phyloP scores from a whole-genome alignment of 164 flowering plant genomes.

The Tetrastigma voinierianum region DNA sequence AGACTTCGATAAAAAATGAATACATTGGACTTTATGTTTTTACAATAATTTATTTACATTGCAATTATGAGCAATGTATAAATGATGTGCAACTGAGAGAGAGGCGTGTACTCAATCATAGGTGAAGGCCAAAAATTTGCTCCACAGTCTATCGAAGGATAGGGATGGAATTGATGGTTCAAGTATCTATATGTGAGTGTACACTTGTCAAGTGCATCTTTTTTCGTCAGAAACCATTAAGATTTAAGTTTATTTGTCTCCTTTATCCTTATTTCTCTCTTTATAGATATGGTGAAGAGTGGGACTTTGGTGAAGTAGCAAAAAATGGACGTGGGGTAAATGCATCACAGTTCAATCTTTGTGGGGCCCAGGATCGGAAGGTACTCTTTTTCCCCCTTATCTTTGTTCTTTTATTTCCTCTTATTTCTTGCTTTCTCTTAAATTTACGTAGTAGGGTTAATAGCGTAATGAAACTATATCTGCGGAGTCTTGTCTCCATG shows the following conservation, averaged over 20 bases:
- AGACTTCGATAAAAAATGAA: too few species aligned
- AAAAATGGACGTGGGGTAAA: conserved; percentile 92
- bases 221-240: not conserved
- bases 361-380: conserved; percentile 94
- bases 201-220: not conserved
- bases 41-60: not conserved
- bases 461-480: too few species aligned
- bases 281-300: conserved; percentile 92
- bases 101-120: conserved; percentile 7
- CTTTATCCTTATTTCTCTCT: not conserved
- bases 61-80: not conserved
- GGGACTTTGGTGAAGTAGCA: conserved; percentile 97
- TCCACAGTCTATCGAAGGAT: conserved; percentile 48
- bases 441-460: not conserved
- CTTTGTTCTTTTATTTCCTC: not conserved
- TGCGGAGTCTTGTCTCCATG: too few species aligned
- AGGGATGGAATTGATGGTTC: conserved; percentile 79
- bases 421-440: not conserved
- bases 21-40: too few species aligned
- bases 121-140: conserved; percentile 61
- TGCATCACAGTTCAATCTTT: conserved; percentile 88
- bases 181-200: conserved; percentile 68
- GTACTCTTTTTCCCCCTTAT: conserved; percentile 27
- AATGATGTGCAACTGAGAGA: not conserved
- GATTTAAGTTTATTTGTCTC: not conserved